Conservation (phyloP, 2,329 filamentous ascomycete genomes). For the Nemania diffusa region DNA sequence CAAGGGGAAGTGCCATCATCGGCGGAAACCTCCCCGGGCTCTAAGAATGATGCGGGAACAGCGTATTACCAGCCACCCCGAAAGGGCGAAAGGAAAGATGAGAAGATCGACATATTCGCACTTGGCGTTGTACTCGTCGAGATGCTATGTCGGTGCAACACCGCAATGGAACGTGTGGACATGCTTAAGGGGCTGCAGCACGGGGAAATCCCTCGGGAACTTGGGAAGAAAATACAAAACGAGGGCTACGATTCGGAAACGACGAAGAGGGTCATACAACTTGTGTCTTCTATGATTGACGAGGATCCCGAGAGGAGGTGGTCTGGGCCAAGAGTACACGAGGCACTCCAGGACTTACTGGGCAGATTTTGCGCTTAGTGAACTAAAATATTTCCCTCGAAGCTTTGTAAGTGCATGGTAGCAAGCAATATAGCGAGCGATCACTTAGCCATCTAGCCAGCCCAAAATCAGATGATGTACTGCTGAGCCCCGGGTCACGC, state of each 20-base stretch:
- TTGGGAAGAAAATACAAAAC: constrained; percentile 31
- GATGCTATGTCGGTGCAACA: constrained; percentile 64
- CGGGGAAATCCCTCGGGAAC: constrained; percentile 37
- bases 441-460: background rate
- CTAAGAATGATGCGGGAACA: constrained; percentile 65
- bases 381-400: background rate
- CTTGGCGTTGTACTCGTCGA: constrained; percentile 71
- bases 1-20: constrained; percentile 46
- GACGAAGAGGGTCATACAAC: constrained; percentile 32
- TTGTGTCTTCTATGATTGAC: constrained; percentile 43
- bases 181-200: constrained; percentile 44
- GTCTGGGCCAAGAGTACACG: constrained; percentile 39
- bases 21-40: constrained; percentile 5
- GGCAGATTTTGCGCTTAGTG: constrained; percentile 26
- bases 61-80: constrained; percentile 68
- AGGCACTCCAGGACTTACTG: constrained; percentile 38
- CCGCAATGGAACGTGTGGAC: constrained; percentile 59
- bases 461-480: too few relatives aligned
- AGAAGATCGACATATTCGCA: constrained; percentile 69
- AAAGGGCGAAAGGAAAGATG: constrained; percentile 51
- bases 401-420: background rate
- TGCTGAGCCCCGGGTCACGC: too few relatives aligned
- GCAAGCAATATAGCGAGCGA: background rate
- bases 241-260: constrained; percentile 40
- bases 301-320: constrained; percentile 42